phyloP scores from a whole-genome alignment of 331 rosid species.

The Arachis monticola region DNA sequence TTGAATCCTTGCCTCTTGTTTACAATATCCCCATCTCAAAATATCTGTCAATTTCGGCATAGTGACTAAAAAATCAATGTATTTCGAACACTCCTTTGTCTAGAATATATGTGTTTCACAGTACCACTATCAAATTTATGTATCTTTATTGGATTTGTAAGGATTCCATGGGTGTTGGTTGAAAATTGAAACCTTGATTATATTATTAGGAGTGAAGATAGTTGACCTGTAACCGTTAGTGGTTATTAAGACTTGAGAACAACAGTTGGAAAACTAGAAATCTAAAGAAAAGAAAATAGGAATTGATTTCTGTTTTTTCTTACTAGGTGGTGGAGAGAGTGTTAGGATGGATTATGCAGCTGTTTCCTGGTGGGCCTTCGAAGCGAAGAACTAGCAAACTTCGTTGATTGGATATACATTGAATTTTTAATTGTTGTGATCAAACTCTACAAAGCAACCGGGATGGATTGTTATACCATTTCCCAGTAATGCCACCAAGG shows the following conservation, averaged over 20 bases:
- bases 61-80: too few relatives aligned
- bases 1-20: slow-evolving; percentile 10
- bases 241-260: slow-evolving; percentile 6
- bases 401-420: slow-evolving; percentile 52
- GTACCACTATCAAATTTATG: neutral
- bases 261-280: slow-evolving; percentile 23
- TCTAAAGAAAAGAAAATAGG: neutral
- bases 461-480: slow-evolving; percentile 73
- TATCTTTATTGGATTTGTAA: neutral
- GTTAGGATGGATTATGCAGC: slow-evolving; percentile 98
- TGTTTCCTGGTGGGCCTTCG: slow-evolving; percentile 95
- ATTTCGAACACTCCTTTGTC: too few relatives aligned
- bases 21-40: slow-evolving; percentile 5
- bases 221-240: slow-evolving; percentile 13
- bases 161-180: neutral
- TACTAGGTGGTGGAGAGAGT: slow-evolving; percentile 95
- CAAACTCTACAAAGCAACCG: slow-evolving; percentile 40
- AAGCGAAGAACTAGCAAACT: slow-evolving; percentile 92
- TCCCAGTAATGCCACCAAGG: slow-evolving; percentile 57
- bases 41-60: too few relatives aligned
- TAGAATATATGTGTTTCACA: neutral
- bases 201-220: slow-evolving; percentile 1
- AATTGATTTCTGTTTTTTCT: slow-evolving; percentile 19
- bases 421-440: slow-evolving; percentile 37
- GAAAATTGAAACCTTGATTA: slow-evolving; percentile 7